Evolutionary conservation across 2,329 filamentous ascomycete genomes (phyloP), one percentile per base, ranked within the genome.

Genomic region (Aureobasidium sp.): DNA sequence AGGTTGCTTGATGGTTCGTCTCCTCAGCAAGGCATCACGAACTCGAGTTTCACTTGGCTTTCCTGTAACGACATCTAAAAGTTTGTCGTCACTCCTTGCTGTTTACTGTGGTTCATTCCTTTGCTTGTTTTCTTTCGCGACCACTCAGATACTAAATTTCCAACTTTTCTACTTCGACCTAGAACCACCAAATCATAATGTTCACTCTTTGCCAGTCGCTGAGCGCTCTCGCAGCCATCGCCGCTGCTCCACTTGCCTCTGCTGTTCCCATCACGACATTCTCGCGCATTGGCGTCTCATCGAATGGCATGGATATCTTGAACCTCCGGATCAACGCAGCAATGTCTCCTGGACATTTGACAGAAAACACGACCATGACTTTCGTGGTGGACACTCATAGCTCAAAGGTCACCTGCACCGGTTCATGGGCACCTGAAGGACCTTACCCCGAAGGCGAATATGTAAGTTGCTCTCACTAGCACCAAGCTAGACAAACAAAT

Each of bases 361-460:
- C 46, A 20, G 29, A 60, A 10, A 58, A 64, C 42, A 42, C 41
- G 15, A 55, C 64, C 20, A 47, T 65, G 46, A 52, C 20, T 47
- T 63, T 65, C 29, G 29, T 60, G 23, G 57, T 65, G 15, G 34
- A 51, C 37, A 52, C 63, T 15, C 29, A 48, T 2, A 26, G 32
- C 23, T 13, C 34, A 1, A 23, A 46, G 20, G 44, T 59, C 3
- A 56, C 48, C 13, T 65, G 64, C 36, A 20, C 20, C 9, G 52
- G 52, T 20, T 20, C 52, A 27, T 65, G 64, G 64, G 36, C 57
- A 23, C 32, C 47, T 1, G 53, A 60, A 37, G 61, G 55, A 37
- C 39, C 39, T 29, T 46, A 47, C 32, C 64, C 62, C 1, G 32
- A 47, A 17, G 39, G 47, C 13, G 27, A 26, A 50, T 65, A 65